Evolutionary conservation across 116 monocot genomes (phyloP), one percentile per base, ranked within the genome.

Genomic region (Cymodocea nodosa): DNA sequence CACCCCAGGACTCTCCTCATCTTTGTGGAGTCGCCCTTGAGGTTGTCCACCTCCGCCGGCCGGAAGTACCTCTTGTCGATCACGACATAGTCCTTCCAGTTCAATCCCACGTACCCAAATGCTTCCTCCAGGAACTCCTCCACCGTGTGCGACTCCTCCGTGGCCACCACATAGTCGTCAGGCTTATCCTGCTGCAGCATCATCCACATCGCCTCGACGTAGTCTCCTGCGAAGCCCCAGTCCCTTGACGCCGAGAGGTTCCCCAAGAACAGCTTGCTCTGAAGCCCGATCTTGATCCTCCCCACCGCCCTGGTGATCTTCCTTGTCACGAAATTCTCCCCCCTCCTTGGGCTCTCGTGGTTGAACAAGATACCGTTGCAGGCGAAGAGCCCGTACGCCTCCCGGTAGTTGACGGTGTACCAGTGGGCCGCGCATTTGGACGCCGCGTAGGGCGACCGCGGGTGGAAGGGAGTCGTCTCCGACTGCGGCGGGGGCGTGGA

Each of bases 161-260:
- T 92, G 14, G 92, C 92, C 37, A 92, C 92, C 15, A 92, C 84
- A 49, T 86, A 91, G 67, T 91, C 90, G 49, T 68, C 79, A 2
- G 90, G 84, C 73, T 82, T 62, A 7, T 84, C 87, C 82, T 80
- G 87, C 84, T 92, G 92, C 37, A 92, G 76, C 87, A 92, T 92
- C 68, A 92, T 66, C 90, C 90, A 91, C 90, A 91, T 91, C 0
- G 90, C 90, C 80, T 91, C 87, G 0, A 91, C 90, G 57, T 91
- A 91, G 49, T 91, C 90, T 4, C 87, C 90, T 2, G 91, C 87
- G 64, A 87, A 92, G 6, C 92, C 92, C 92, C 92, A 92, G 50
- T 92, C 92, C 35, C 90, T 58, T 3, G 90, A 74, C n/a, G 90
- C 86, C 0, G 84, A 71, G 19, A 91, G 72, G 35, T 91, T 91